Base-by-base conservation (phyloP, 208 protist species). In the Crithidia sp. region DNA sequence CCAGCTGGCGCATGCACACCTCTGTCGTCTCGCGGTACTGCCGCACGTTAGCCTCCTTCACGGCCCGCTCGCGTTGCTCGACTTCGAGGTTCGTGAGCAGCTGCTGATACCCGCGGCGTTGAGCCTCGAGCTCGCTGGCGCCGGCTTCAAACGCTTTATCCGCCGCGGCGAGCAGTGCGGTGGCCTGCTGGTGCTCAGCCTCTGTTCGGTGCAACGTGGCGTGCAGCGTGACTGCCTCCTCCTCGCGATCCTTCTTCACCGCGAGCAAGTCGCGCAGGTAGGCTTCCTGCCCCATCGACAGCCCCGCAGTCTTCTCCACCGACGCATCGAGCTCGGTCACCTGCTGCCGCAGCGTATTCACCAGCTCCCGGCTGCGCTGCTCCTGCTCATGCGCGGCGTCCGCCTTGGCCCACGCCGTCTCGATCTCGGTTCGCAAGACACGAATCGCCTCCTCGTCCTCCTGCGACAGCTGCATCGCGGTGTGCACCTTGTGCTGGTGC, bases 341-440 rank as follows among this genome's bases (percentile, higher is more conserved):
- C 70, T 99, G 98, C 55, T 92, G 72, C 66, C 98, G 98, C 6
- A 99, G 88, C 40, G 89, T 67, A 49, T 96, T 82, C 67, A 99
- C 98, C 17, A 95, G 93, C 77, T 99, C 94, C 50, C 92, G 96
- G 36, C 97, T 97, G 64, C 96, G 88, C 74, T 89, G 91, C 84
- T 99, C 98, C 72, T 98, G 98, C 65, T 98, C 91, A 82, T 99
- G 96, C 12, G 97, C 96, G 39, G 92, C 88, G 73, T 99, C 97
- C 0, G 99, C 97, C 83, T 99, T 97, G 60, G 98, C 96, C 97
- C 98, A 99, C 10, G 98, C 98, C 76, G 98, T 88, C 52, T 99
- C 97, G 73, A 99, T 98, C 75, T 99, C 97, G 19, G 88, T 93
- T 19, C 98, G 97, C 43, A 99, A 84, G 10, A 79, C 78, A 0